Conservation (phyloP, 768 basidiomycete species). For the Pleurotus sapidus region DNA sequence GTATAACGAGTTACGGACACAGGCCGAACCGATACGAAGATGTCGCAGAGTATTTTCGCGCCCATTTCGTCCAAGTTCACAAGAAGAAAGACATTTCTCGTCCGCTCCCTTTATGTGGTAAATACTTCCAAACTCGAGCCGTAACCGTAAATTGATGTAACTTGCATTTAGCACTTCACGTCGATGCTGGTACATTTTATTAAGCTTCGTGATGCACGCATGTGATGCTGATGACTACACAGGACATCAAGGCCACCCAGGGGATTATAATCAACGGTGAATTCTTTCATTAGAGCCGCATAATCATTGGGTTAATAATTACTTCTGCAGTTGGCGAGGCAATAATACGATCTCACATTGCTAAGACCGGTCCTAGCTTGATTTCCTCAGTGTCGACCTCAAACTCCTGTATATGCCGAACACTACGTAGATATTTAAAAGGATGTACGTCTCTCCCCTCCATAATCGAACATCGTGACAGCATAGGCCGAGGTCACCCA, state of each 20-base stretch:
- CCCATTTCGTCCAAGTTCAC: slow-evolving; percentile 80
- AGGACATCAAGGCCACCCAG: slow-evolving; percentile 70
- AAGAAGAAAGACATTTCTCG: slow-evolving; percentile 57
- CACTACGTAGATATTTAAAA: no score
- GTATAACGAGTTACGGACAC: slow-evolving; percentile 76
- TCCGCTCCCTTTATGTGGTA: slow-evolving; percentile 63
- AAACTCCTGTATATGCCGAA: no score
- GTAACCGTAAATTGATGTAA: not conserved
- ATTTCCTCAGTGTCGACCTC: not conserved
- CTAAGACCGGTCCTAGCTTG: slow-evolving; percentile 44
- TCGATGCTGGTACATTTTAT: slow-evolving; percentile 54
- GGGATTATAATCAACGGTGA: slow-evolving; percentile 60
- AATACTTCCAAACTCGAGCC: slow-evolving; percentile 25
- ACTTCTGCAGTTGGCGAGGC: slow-evolving; percentile 53
- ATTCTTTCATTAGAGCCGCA: slow-evolving; percentile 14
- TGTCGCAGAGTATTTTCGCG: slow-evolving; percentile 77
- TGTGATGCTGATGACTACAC: slow-evolving; percentile 2
- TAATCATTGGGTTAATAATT: not conserved
- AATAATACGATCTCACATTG: slow-evolving; percentile 64
- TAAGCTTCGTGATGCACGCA: slow-evolving; percentile 11
- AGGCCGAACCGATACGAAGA: slow-evolving; percentile 66
- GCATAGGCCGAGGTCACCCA: no score
- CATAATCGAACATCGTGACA: no score
- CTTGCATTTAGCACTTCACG: slow-evolving; percentile 54
- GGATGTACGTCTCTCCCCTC: no score